Evolutionary conservation across 352 stramenopile species (phyloP).

Genomic region (Blastocystis sp.): DNA sequence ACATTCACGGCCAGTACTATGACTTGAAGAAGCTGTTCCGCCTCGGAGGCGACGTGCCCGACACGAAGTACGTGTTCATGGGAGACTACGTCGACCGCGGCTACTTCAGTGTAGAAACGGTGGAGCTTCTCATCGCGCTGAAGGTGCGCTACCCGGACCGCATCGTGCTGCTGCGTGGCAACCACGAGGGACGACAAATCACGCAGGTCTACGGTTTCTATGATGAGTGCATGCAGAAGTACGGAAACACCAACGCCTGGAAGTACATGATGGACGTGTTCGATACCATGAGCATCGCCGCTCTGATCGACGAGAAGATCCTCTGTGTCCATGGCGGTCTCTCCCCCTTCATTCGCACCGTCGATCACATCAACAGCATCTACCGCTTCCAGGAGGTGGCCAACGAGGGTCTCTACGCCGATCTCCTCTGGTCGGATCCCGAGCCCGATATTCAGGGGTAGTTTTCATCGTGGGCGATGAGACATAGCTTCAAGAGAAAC

Average conservation of each 20-base stretch:
- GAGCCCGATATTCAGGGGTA: slow-evolving; percentile 87
- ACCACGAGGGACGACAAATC: slow-evolving; percentile 88
- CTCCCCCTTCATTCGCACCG: slow-evolving; percentile 86
- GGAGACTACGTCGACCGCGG: slow-evolving; percentile 84
- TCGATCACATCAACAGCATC: slow-evolving; percentile 91
- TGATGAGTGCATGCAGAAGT: slow-evolving; percentile 92
- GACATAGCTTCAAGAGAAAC: slow-evolving; percentile 72
- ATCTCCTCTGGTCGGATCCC: slow-evolving; percentile 96
- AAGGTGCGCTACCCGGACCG: slow-evolving; percentile 82
- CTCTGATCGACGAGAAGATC: slow-evolving; percentile 83
- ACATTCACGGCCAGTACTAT: slow-evolving; percentile 86
- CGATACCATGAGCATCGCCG: slow-evolving; percentile 89
- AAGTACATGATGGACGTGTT: slow-evolving; percentile 93
- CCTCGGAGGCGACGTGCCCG: slow-evolving; percentile 79
- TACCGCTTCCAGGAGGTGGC: slow-evolving; percentile 91
- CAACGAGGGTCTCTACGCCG: slow-evolving; percentile 89
- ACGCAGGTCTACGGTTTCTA: slow-evolving; percentile 96
- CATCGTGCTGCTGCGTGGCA: slow-evolving; percentile 82
- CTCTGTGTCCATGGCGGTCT: slow-evolving; percentile 90
- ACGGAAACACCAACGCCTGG: slow-evolving; percentile 90
- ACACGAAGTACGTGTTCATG: slow-evolving; percentile 87
- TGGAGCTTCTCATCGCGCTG: slow-evolving; percentile 82
- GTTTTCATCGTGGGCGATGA: background rate
- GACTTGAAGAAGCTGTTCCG: slow-evolving; percentile 83
- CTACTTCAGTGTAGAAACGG: slow-evolving; percentile 84